Evolutionary conservation across 2,329 filamentous ascomycete genomes (phyloP).

Genomic region (Penicillium sp.): DNA sequence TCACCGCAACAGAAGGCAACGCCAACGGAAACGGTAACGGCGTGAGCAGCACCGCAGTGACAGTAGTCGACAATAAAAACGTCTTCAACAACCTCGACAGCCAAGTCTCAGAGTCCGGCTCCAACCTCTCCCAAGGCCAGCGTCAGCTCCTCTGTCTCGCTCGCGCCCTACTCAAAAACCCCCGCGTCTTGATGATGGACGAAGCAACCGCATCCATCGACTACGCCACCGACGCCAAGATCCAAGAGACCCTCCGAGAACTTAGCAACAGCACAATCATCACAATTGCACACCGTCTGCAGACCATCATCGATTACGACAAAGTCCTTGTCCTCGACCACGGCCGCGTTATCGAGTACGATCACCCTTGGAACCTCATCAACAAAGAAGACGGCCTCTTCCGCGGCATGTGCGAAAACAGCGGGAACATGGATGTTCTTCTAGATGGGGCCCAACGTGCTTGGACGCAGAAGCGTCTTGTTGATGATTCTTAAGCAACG

Average conservation of each 20-base stretch:
- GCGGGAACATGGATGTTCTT: constrained; percentile 60
- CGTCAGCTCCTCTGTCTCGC: constrained; percentile 92
- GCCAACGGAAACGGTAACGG: constrained; percentile 18
- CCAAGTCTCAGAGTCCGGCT: constrained; percentile 81
- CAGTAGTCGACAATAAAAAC: constrained; percentile 76
- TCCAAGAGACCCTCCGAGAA: constrained; percentile 94
- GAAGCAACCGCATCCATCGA: constrained; percentile 97
- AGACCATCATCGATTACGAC: constrained; percentile 98
- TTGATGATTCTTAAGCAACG: constrained; percentile 40
- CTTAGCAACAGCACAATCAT: constrained; percentile 84
- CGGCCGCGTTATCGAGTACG: constrained; percentile 82
- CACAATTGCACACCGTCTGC: constrained; percentile 91
- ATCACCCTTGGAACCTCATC: constrained; percentile 81
- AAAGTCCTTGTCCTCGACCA: constrained; percentile 94
- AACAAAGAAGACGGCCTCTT: constrained; percentile 66
- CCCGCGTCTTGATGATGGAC: constrained; percentile 97
- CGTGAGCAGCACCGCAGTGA: constrained; percentile 18
- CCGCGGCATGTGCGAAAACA: constrained; percentile 67
- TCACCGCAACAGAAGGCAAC: constrained; percentile 23
- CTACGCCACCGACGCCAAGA: constrained; percentile 91
- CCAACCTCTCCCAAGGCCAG: constrained; percentile 93
- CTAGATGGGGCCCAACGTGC: constrained; percentile 54
- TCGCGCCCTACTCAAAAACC: constrained; percentile 83
- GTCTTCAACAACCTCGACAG: constrained; percentile 85
- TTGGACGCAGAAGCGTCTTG: constrained; percentile 47